Conservation (phyloP, 2,329 filamentous ascomycete species). For the Aureobasidium sp. region DNA sequence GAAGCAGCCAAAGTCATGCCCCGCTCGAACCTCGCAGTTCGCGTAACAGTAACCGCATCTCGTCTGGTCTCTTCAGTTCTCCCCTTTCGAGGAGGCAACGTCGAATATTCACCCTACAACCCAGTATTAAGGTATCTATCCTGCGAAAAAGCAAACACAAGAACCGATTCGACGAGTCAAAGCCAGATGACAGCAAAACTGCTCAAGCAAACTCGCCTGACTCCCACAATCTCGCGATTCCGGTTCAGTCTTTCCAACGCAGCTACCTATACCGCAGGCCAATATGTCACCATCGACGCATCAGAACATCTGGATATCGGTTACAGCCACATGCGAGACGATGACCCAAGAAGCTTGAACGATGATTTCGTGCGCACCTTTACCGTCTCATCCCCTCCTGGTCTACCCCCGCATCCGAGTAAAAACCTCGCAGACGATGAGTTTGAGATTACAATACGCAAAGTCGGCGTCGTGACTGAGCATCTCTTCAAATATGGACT, state of each 20-base stretch:
- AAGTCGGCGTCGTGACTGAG: conserved; percentile 61
- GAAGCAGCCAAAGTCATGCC: conserved; percentile 58
- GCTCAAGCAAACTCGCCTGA: conserved; percentile 51
- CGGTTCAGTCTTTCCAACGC: conserved; percentile 44
- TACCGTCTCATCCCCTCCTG: conserved; percentile 61
- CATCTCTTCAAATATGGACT: conserved; percentile 49
- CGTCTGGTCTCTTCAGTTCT: conserved; percentile 59
- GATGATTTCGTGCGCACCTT: conserved; percentile 82
- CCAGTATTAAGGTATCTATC: conserved; percentile 61
- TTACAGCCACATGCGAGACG: conserved; percentile 77
- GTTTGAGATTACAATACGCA: conserved; percentile 66
- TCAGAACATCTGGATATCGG: conserved; percentile 60
- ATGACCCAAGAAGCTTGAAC: conserved; percentile 72
- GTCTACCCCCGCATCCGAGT: conserved; percentile 24
- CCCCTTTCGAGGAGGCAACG: conserved; percentile 56
- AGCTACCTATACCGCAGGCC: conserved; percentile 57
- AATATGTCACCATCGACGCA: conserved; percentile 74
- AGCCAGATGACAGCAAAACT: conserved; percentile 47
- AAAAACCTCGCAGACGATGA: conserved; percentile 33
- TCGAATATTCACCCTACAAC: conserved; percentile 69
- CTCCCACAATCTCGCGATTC: conserved; percentile 62
- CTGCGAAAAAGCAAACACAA: conserved; percentile 46
- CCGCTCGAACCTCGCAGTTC: conserved; percentile 65
- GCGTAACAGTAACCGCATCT: conserved; percentile 55
- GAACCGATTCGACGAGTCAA: conserved; percentile 13